A percentile compares a stretch with the other conserved stretches of the same genome.
phyloP scores from a whole-genome alignment of 345 rosid species.

The Eucalyptus pumila region DNA sequence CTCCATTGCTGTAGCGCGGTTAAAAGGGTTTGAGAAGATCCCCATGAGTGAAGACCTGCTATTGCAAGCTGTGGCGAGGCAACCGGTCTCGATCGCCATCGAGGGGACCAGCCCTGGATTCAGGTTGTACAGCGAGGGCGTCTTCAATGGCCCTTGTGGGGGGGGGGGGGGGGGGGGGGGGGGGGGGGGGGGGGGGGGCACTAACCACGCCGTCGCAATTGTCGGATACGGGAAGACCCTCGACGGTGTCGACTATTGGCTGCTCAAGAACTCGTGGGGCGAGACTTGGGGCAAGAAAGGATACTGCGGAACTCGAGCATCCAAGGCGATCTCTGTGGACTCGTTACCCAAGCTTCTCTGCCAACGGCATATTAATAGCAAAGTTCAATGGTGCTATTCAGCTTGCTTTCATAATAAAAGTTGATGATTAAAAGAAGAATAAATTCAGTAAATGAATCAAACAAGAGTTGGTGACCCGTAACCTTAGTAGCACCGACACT shows the following conservation, averaged over 20 bases:
- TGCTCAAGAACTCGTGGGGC: constrained; percentile 44
- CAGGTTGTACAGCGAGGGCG: constrained; percentile 13
- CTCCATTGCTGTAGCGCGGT: too few relatives aligned
- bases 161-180: not conserved
- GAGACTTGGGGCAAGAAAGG: not conserved
- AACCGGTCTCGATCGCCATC: constrained; percentile 42
- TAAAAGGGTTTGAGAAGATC: too few relatives aligned
- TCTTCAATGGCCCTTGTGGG: constrained; percentile 19
- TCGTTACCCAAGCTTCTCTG: not conserved
- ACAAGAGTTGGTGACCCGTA: too few relatives aligned
- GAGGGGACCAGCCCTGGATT: constrained; percentile 4
- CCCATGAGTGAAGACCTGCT: too few relatives aligned
- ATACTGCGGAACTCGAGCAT: not conserved
- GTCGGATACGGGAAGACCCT: constrained; percentile 28
- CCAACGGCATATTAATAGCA: not conserved
- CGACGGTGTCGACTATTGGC: constrained; percentile 23
- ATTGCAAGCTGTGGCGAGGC: not conserved
- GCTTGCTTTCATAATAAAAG: not conserved
- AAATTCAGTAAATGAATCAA: too few relatives aligned
- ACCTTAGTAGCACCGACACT: too few relatives aligned
- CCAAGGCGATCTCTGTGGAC: not conserved
- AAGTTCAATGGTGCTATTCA: not conserved
- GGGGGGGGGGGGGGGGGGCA: not conserved
- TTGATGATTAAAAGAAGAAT: too few relatives aligned
- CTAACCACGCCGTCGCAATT: constrained; percentile 6